A percentile compares a stretch with the other conserved stretches of the same genome.
phyloP scores from a whole-genome alignment of 2,329 filamentous ascomycete genomes.

The Penicillium glabrum region DNA sequence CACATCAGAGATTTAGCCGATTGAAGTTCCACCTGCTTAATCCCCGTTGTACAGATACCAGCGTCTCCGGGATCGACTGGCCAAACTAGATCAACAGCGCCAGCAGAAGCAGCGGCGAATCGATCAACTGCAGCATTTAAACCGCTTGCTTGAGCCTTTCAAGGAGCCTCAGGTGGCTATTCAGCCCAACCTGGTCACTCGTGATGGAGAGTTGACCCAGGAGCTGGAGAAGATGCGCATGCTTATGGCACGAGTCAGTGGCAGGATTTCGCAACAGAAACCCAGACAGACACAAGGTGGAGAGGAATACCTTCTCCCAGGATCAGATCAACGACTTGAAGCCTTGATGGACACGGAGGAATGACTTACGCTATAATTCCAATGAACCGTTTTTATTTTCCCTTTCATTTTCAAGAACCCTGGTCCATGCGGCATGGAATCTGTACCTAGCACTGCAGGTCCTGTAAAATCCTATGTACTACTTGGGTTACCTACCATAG shows the following conservation, averaged over 20 bases:
- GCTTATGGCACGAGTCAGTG: conserved; percentile 45
- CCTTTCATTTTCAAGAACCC: conserved; percentile 5
- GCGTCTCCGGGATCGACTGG: conserved; percentile 44
- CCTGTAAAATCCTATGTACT: background rate
- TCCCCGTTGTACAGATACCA: conserved; percentile 39
- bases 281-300: conserved; percentile 14
- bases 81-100: conserved; percentile 46
- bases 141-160: conserved; percentile 51
- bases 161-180: conserved; percentile 50
- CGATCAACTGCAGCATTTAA: conserved; percentile 48
- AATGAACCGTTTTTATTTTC: background rate
- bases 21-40: conserved; percentile 25
- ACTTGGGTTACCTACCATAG: background rate
- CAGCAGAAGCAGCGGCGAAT: conserved; percentile 48
- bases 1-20: background rate
- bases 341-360: conserved; percentile 32
- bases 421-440: conserved; percentile 8
- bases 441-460: conserved; percentile 4
- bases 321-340: conserved; percentile 35
- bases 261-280: conserved; percentile 34
- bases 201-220: conserved; percentile 50
- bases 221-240: conserved; percentile 53
- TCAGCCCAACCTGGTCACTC: conserved; percentile 56
- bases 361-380: conserved; percentile 29
- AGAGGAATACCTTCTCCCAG: conserved; percentile 24